Base-by-base conservation (phyloP, 192 early-diverging fungal species). In the Mortierella claussenii region DNA sequence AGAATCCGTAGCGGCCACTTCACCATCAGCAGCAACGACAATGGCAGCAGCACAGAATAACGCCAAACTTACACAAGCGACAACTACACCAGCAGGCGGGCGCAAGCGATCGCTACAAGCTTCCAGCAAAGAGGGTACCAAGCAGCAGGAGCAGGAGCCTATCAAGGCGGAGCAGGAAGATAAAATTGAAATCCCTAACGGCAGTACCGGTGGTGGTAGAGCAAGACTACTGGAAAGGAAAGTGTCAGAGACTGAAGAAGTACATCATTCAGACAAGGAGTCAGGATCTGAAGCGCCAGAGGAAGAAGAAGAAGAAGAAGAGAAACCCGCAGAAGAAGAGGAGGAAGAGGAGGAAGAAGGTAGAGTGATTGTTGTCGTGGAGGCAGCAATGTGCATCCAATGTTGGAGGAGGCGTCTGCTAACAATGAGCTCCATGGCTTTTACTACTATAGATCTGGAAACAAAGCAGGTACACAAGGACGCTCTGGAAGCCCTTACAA, bases 401-500 rank as follows among this genome's bases (percentile, higher is more conserved):
- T 40, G 8, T 13, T 7, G 8, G 7, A 7, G 13, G 13, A 40
- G 46, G 8, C 46, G 7, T 13, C 6, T 8, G 46, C 7, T 47
- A 13, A 20, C 21, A 23, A 20, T 23, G 32, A 4, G n/a, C 7
- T 11, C 11, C 17, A 34, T 2, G 21, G 12, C 11, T 23, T 36
- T 13, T 30, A 27, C 46, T 10, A 17, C 1, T 9, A 44, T 79
- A 66, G 86, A 85, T 60, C 36, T 51, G 21, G 80, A 87, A 34
- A 79, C 73, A 60, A 80, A 85, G 58, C 64, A 67, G 31, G 45
- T 63, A 21, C 86, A 84, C 59, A 80, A 81, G 56, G 84, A 83
- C 45, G 86, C 86, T 9, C 52, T 85, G 44, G 67, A 84, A 3
- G 82, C 84, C 4, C 66, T 87, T 46, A 85, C 82, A 4, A 79